phyloP scores from a whole-genome alignment of 495 filamentous ascomycete genomes.

The Xylaria sp. region DNA sequence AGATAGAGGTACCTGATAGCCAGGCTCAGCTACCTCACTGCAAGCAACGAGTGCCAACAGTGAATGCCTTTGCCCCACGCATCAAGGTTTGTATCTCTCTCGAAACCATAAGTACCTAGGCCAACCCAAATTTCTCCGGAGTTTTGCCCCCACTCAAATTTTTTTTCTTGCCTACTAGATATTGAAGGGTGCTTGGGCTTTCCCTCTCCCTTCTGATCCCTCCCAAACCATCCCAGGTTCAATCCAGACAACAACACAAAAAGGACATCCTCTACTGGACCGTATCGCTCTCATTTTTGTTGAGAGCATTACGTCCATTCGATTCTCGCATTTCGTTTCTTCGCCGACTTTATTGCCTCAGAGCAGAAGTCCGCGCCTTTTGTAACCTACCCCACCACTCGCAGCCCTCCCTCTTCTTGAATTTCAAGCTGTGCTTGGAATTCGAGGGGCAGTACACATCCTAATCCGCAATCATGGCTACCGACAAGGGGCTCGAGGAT shows the following conservation, averaged over 20 bases:
- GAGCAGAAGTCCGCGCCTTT: conserved; percentile 49
- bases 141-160: conserved; percentile 44
- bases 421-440: conserved; percentile 73
- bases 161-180: conserved; percentile 38
- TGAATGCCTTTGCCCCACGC: neutral
- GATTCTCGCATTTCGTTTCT: conserved; percentile 47
- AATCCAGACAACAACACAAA: conserved; percentile 39
- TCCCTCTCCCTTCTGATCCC: conserved; percentile 40
- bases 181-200: conserved; percentile 32
- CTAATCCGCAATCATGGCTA: conserved; percentile 89
- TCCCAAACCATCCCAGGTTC: conserved; percentile 40
- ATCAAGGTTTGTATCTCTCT: neutral
- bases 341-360: conserved; percentile 48
- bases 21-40: neutral
- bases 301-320: conserved; percentile 52
- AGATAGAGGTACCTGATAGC: conserved; percentile 6
- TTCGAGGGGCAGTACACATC: conserved; percentile 62
- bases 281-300: conserved; percentile 53
- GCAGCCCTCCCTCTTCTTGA: conserved; percentile 54
- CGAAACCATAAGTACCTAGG: neutral
- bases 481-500: conserved; percentile 95
- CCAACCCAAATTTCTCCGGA: conserved; percentile 38
- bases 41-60: neutral
- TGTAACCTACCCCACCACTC: conserved; percentile 53
- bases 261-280: conserved; percentile 40